phyloP scores from a whole-genome alignment of 1,284 basidiomycete species.

The Leccinum pachyderme region DNA sequence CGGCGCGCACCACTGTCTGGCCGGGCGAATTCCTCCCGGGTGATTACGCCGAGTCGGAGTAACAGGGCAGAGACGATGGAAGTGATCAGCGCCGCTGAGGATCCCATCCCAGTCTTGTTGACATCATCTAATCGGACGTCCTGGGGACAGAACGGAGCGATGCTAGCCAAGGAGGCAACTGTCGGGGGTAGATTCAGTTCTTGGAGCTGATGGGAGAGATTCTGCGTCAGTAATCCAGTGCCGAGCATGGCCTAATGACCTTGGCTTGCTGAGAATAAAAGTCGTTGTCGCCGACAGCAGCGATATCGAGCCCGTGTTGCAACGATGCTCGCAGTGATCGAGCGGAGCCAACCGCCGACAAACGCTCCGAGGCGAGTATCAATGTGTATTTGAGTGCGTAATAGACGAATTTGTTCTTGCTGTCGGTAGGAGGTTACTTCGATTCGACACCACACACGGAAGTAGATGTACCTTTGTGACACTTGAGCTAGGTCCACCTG shows the following conservation, averaged over 20 bases:
- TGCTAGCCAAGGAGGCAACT: conserved; percentile 56
- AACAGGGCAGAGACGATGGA: conserved; percentile 88
- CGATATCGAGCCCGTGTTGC: conserved; percentile 63
- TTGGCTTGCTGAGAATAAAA: conserved; percentile 94
- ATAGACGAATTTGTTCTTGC: conserved; percentile 89
- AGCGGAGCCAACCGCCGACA: conserved; percentile 56
- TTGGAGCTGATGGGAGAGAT: conserved; percentile 51
- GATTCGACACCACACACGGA: not conserved
- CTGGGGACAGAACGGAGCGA: conserved; percentile 76
- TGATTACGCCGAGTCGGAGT: conserved; percentile 70
- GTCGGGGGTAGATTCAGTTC: conserved; percentile 58
- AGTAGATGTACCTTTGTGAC: conserved; percentile 42
- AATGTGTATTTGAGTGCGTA: conserved; percentile 81
- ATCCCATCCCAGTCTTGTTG: conserved; percentile 98
- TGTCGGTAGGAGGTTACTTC: conserved; percentile 14
- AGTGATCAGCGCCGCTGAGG: conserved; percentile 95
- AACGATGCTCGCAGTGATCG: conserved; percentile 47
- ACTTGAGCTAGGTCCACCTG: conserved; percentile 45
- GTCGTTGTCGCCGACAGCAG: conserved; percentile 92
- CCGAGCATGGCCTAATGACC: conserved; percentile 39
- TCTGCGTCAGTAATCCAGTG: conserved; percentile 8
- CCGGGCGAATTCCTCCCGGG: conserved; percentile 45
- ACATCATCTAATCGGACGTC: conserved; percentile 72
- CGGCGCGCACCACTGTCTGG: conserved; percentile 46
- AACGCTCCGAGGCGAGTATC: conserved; percentile 47